Evolutionary conservation across 2,329 filamentous ascomycete genomes (phyloP).

Genomic region (Rugonectria rugulosa): DNA sequence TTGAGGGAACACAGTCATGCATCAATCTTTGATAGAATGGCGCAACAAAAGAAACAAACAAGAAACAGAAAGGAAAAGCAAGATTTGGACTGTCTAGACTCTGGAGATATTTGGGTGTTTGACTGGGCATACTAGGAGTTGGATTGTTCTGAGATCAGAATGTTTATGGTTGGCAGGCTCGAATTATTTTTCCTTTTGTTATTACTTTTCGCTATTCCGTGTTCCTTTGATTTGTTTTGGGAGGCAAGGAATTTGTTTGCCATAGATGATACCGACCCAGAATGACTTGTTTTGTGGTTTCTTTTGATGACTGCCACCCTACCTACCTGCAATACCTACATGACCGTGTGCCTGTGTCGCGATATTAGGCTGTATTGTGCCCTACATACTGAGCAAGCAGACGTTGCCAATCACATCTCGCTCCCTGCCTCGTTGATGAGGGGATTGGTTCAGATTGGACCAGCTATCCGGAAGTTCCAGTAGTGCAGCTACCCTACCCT

Average conservation of each 20-base stretch:
- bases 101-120: slow-evolving; percentile 15
- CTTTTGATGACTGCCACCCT: too few species aligned
- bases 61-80: background rate
- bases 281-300: slow-evolving; percentile 20
- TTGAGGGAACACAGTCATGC: slow-evolving; percentile 26
- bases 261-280: slow-evolving; percentile 34
- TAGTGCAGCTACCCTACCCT: too few species aligned
- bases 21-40: slow-evolving; percentile 33
- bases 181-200: background rate
- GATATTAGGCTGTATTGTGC: too few species aligned
- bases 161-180: background rate
- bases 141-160: slow-evolving; percentile 4
- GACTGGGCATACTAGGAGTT: slow-evolving; percentile 29
- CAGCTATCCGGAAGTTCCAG: too few species aligned
- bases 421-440: too few species aligned
- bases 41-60: slow-evolving; percentile 22
- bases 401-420: too few species aligned
- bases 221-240: background rate
- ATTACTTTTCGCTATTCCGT: background rate
- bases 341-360: too few species aligned
- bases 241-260: background rate
- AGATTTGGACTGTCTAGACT: slow-evolving; percentile 29
- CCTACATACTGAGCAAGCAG: too few species aligned
- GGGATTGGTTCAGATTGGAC: too few species aligned
- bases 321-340: too few species aligned